Base-by-base conservation (phyloP, 1,284 basidiomycete species). In the Cryptococcus jaspeensis region DNA sequence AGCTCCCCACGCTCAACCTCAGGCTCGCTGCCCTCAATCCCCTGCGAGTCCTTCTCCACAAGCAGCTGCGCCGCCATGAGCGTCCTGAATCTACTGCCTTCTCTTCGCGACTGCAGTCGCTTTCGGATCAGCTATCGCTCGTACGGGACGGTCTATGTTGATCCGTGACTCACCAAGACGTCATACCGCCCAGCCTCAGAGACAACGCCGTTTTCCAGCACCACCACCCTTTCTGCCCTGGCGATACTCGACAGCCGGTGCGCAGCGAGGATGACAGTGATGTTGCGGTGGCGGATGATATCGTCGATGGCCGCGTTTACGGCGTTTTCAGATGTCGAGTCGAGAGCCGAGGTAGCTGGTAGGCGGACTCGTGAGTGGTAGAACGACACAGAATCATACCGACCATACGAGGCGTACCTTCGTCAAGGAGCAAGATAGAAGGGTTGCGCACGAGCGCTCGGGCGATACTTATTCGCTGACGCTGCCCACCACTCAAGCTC, bases 201-300 rank as follows among this genome's bases (percentile, higher is more conserved):
- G 39, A 96, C 87, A 55, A 81, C 81, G 3, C 93, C 92, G 60
- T 88, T 85, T 79, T 95, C 92, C 28, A 96, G 81, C 16, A 94
- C 90, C 8, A 91, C 87, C 49, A 94, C 89, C 35, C 87, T 81
- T 70, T 92, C 90, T 1, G 89, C 90, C 55, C 87, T 81, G 18
- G 87, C 90, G 60, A 92, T 92, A 11, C 88, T 92, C 20, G 87
- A 89, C 48, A 92, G 72, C 55, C 92, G 82, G 76, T 95, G 92
- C 0, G 92, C 92, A 23, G 93, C 90, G 54, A 95, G 86, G 41
- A 96, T 79, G 59, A 92, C 92, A 1, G 91, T 94, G 47, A 92
- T 90, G 62, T 87, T 84, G 51, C 87, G 80, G 22, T 84, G 82
- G 53, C 83, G 80, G 49, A 94, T 81, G 59, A 96, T 92, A 71